These are phyloP conservation scores for Fraxinus sp. DNA, from an alignment of 305 asterid species.

Conservation along the genomic window DNA sequence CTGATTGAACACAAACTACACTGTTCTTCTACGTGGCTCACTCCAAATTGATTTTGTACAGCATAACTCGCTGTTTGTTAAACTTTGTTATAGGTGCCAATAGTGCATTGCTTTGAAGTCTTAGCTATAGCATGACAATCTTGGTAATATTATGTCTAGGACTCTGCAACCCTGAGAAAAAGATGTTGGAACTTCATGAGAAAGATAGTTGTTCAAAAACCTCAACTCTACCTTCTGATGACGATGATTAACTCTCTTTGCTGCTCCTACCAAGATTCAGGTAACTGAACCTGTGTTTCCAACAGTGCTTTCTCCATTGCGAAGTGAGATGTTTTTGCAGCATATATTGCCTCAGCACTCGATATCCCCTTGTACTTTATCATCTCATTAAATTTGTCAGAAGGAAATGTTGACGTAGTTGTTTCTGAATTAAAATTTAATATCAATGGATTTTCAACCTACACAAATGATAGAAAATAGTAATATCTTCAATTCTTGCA, in stretches of 20 bases:
- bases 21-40: background rate
- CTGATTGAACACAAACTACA: background rate
- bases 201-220: conserved; percentile 72
- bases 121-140: conserved; percentile 1
- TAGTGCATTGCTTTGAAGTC: background rate
- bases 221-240: conserved; percentile 67
- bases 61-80: background rate
- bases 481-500: background rate
- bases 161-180: conserved; percentile 89
- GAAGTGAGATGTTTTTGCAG: conserved; percentile 19
- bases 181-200: conserved; percentile 82
- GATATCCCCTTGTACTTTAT: background rate
- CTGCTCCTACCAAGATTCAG: background rate
- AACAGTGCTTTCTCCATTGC: conserved; percentile 2
- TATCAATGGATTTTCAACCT: background rate
- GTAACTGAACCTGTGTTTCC: background rate
- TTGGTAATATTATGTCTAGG: conserved; percentile 41
- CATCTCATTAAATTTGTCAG: conserved; percentile 1
- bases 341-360: conserved; percentile 4
- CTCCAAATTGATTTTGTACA: background rate
- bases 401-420: background rate
- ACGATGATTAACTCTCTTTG: conserved; percentile 36
- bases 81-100: background rate
- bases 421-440: background rate
- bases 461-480: conserved; percentile 19